These are phyloP conservation scores for Trypanosoma cruzi DNA, from an alignment of 208 protist genomes.

Conservation along the genomic window DNA sequence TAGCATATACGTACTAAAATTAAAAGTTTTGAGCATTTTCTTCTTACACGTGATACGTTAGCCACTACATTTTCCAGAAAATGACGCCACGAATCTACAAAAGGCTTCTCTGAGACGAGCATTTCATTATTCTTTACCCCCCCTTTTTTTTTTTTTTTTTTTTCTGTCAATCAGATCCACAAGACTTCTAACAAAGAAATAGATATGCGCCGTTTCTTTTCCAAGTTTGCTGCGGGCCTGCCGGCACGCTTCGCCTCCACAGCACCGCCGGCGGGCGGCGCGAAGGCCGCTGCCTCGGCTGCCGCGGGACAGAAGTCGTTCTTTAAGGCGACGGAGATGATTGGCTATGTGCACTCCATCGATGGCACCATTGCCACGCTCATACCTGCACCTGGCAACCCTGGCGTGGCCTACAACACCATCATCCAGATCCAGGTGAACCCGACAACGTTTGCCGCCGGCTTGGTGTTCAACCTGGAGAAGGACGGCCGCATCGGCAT, in stretches of 20 bases:
- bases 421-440: slow-evolving; percentile 88
- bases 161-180: background rate
- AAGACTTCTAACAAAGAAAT: slow-evolving; percentile 8
- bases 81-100: too few species aligned
- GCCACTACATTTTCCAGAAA: too few species aligned
- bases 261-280: slow-evolving; percentile 23
- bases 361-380: slow-evolving; percentile 88
- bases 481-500: slow-evolving; percentile 88
- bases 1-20: too few species aligned
- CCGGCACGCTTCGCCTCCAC: slow-evolving; percentile 48
- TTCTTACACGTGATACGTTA: too few species aligned
- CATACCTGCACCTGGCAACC: slow-evolving; percentile 74
- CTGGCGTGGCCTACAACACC: slow-evolving; percentile 84
- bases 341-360: slow-evolving; percentile 89
- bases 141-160: slow-evolving; percentile 9
- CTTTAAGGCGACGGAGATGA: slow-evolving; percentile 87
- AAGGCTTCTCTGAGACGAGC: too few species aligned
- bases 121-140: background rate
- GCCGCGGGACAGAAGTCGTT: slow-evolving; percentile 72
- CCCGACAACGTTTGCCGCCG: slow-evolving; percentile 74
- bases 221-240: slow-evolving; percentile 42
- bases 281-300: slow-evolving; percentile 7
- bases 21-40: too few species aligned
- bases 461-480: slow-evolving; percentile 86
- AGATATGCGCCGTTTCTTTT: slow-evolving; percentile 63